Conservation (phyloP, 2,329 filamentous ascomycete species). For the Hypoxylon sp. region DNA sequence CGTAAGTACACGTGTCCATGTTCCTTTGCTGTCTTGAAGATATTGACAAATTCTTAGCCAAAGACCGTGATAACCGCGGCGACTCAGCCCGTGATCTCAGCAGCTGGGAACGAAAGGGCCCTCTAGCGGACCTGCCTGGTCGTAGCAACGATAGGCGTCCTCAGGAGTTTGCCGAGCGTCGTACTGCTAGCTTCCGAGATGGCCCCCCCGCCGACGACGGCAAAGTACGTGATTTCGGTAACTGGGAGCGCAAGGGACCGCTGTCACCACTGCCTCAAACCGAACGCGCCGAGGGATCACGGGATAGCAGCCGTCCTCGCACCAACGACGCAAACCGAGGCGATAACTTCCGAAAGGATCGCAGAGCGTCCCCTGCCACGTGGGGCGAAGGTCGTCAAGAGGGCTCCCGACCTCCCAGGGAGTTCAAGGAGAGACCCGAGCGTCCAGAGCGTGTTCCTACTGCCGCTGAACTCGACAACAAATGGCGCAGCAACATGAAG, state of each 20-base stretch:
- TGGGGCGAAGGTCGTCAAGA: constrained; percentile 80
- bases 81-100: constrained; percentile 80
- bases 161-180: constrained; percentile 69
- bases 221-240: constrained; percentile 80
- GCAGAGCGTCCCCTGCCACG: constrained; percentile 74
- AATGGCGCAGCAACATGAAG: constrained; percentile 92
- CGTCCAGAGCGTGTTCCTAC: constrained; percentile 72
- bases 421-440: constrained; percentile 76
- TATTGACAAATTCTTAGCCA: constrained; percentile 68
- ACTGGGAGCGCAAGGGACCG: constrained; percentile 95
- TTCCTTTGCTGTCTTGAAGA: constrained; percentile 8
- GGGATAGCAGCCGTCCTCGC: constrained; percentile 63
- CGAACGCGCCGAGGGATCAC: constrained; percentile 58
- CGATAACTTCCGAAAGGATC: constrained; percentile 67
- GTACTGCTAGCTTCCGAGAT: constrained; percentile 68
- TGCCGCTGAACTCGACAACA: constrained; percentile 89
- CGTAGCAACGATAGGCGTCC: constrained; percentile 56
- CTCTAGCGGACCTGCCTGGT: constrained; percentile 72
- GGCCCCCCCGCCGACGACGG: constrained; percentile 75
- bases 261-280: constrained; percentile 73
- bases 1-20: constrained; percentile 70
- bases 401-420: constrained; percentile 80
- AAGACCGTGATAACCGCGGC: constrained; percentile 72
- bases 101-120: constrained; percentile 94
- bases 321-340: constrained; percentile 65